A percentile compares a stretch with the other conserved stretches of the same genome.
Evolutionary conservation across 2,329 filamentous ascomycete species (phyloP).

Genomic region (Aspergillus cejpii): DNA sequence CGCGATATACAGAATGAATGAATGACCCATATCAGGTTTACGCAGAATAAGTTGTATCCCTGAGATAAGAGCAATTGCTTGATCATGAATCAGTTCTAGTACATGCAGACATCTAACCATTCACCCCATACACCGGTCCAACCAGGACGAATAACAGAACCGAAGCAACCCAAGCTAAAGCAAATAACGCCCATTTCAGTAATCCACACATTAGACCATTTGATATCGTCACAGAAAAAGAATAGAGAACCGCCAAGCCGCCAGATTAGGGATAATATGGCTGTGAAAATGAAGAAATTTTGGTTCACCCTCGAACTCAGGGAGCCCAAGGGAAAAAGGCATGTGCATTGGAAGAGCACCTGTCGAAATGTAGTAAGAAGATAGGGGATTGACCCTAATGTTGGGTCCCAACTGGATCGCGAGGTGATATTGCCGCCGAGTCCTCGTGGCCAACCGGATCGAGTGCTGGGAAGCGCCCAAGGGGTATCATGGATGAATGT

Average conservation of each 20-base stretch:
- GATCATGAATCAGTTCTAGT: background rate
- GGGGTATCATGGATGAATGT: background rate
- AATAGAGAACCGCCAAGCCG: background rate
- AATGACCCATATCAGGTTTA: no score
- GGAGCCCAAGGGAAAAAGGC: no score
- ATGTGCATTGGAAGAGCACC: background rate
- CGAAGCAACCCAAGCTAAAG: background rate
- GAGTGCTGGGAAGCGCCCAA: no score
- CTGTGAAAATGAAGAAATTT: background rate
- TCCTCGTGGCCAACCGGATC: no score
- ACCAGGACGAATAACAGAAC: background rate
- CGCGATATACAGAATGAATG: no score
- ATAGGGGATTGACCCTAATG: background rate
- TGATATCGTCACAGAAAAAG: conserved; percentile 5
- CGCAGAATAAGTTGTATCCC: no score
- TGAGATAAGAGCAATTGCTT: background rate
- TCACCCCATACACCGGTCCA: background rate
- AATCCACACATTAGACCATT: conserved; percentile 1
- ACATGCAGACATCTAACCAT: background rate
- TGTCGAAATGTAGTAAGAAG: background rate
- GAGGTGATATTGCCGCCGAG: no score
- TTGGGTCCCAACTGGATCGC: background rate
- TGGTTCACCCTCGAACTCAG: background rate
- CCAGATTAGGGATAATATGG: background rate
- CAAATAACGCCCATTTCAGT: background rate